Conservation (phyloP, 140 eudicot species). For the Cichorium intybus region DNA sequence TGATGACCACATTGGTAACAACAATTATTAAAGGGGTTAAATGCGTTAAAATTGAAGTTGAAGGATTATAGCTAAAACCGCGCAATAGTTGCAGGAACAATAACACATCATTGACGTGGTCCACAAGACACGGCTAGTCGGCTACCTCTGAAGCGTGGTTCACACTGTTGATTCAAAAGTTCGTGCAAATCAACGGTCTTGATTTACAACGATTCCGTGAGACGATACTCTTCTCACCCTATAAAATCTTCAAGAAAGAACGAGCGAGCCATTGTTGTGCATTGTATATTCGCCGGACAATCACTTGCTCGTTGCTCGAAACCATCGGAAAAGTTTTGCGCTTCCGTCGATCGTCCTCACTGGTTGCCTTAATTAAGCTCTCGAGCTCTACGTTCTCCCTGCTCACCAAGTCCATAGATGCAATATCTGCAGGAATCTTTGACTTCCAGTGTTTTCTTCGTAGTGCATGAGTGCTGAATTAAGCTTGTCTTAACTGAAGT, state of each 20-base stretch:
- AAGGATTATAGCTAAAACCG: background rate
- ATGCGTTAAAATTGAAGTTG: background rate
- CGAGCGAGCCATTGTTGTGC: no score
- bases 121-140: background rate
- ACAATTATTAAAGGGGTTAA: background rate
- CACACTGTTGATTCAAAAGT: background rate
- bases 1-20: no score
- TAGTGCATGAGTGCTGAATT: background rate
- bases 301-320: background rate
- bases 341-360: slow-evolving; percentile 9
- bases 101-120: background rate
- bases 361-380: background rate
- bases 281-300: slow-evolving; percentile 17
- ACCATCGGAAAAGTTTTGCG: background rate
- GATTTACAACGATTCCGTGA: slow-evolving; percentile 4
- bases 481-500: background rate
- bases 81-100: background rate
- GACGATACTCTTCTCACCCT: slow-evolving; percentile 7
- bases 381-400: slow-evolving; percentile 17
- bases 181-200: slow-evolving; percentile 17
- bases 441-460: slow-evolving; percentile 10
- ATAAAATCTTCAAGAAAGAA: background rate
- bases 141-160: background rate
- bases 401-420: slow-evolving; percentile 1
- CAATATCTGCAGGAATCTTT: slow-evolving; percentile 11